Evolutionary conservation across 1,284 basidiomycete genomes (phyloP).

Genomic region (Tremellales sp.): DNA sequence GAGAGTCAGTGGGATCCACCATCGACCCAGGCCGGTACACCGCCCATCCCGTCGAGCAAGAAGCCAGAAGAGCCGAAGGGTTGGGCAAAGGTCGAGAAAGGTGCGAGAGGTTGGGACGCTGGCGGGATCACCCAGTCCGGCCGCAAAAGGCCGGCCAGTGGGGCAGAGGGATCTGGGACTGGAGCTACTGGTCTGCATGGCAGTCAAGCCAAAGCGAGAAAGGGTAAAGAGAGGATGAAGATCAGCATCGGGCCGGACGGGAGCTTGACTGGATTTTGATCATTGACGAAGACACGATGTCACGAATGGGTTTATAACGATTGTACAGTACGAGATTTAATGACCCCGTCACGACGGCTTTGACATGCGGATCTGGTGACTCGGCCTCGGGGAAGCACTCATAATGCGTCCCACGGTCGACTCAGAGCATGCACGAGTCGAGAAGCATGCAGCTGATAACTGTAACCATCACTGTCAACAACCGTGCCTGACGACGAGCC

Average conservation of each 20-base stretch:
- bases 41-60: not conserved
- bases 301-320: too few species aligned
- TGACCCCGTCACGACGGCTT: too few species aligned
- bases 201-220: not conserved
- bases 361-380: too few species aligned
- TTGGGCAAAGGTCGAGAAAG: not conserved
- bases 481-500: too few species aligned
- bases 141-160: too few species aligned
- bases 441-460: too few species aligned
- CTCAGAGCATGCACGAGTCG: too few species aligned
- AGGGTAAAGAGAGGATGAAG: not conserved
- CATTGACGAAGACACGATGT: too few species aligned
- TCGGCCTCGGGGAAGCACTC: too few species aligned
- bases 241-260: not conserved
- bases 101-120: not conserved
- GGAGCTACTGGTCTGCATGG: not conserved
- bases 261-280: not conserved
- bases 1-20: not conserved
- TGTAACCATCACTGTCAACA: too few species aligned
- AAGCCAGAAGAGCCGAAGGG: not conserved
- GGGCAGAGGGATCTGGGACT: not conserved
- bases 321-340: too few species aligned
- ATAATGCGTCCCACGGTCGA: too few species aligned
- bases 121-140: not conserved
- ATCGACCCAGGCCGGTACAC: not conserved